Conservation (phyloP, 768 basidiomycete genomes). For the Lepiota brunneoincarnata region DNA sequence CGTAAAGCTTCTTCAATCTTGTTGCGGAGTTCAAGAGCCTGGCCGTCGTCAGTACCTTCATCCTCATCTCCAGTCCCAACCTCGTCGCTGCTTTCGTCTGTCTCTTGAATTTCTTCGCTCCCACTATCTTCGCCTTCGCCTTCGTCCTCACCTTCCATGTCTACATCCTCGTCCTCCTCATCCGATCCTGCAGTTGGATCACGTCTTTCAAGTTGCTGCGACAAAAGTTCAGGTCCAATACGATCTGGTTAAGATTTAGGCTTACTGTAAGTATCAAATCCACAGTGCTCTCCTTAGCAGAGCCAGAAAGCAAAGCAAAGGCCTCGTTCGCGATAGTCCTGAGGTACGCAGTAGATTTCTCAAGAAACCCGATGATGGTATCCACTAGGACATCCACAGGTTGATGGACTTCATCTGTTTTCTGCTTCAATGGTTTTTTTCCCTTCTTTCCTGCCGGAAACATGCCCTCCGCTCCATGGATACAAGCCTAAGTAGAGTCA, state of each 20-base stretch:
- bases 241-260: slow-evolving; percentile 13
- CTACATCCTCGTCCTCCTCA: slow-evolving; percentile 29
- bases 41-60: slow-evolving; percentile 41
- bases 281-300: slow-evolving; percentile 66
- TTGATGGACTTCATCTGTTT: slow-evolving; percentile 32
- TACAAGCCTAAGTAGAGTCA: slow-evolving; percentile 45
- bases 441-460: slow-evolving; percentile 34
- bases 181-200: slow-evolving; percentile 51
- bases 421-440: slow-evolving; percentile 20
- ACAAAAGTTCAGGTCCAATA: slow-evolving; percentile 1
- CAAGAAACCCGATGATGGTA: slow-evolving; percentile 85
- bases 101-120: slow-evolving; percentile 30
- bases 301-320: slow-evolving; percentile 69
- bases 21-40: slow-evolving; percentile 52
- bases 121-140: slow-evolving; percentile 36
- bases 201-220: slow-evolving; percentile 81
- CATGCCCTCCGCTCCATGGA: slow-evolving; percentile 56
- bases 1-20: slow-evolving; percentile 65
- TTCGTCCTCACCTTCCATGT: slow-evolving; percentile 30
- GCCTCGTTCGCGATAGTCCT: slow-evolving; percentile 78
- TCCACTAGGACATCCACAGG: slow-evolving; percentile 88
- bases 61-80: slow-evolving; percentile 35
- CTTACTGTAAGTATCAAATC: slow-evolving; percentile 81
- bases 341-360: slow-evolving; percentile 78
- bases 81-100: slow-evolving; percentile 29